These are phyloP conservation scores for Schoenoplectus tabernaemontani DNA, from an alignment of 202 grass and related monocot species.

Conservation along the genomic window DNA sequence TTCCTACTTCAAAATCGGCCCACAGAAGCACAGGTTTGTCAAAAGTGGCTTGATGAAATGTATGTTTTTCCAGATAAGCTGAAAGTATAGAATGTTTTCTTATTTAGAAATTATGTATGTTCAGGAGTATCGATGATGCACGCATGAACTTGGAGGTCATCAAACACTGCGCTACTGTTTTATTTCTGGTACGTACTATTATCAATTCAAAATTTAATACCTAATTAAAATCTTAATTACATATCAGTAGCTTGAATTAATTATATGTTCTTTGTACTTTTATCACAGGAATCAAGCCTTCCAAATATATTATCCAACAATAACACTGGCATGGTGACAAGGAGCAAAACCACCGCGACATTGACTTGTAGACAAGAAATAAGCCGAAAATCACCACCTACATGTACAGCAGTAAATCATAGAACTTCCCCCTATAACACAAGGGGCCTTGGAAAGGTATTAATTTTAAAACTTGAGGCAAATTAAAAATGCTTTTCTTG, in stretches of 20 bases:
- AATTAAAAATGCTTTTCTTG: too few species aligned
- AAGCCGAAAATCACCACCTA: conserved; percentile 18
- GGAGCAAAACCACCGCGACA: conserved; percentile 29
- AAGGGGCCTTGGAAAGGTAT: conserved; percentile 7
- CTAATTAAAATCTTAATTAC: not conserved
- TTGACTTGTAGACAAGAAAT: conserved; percentile 20
- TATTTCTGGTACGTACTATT: conserved; percentile 59
- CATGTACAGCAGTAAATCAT: conserved; percentile 3
- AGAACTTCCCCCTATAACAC: conserved; percentile 17
- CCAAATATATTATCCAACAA: conserved; percentile 25
- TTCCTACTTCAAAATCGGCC: conserved; percentile 65
- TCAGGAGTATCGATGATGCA: conserved; percentile 61
- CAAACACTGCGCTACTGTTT: conserved; percentile 85
- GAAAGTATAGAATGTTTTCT: not conserved
- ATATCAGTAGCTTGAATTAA: not conserved
- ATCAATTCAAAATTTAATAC: not conserved
- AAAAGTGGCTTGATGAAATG: not conserved
- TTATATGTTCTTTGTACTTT: not conserved
- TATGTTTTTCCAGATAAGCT: not conserved
- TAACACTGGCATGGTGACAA: conserved; percentile 24
- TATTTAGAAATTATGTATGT: not conserved
- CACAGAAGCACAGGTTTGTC: conserved; percentile 52
- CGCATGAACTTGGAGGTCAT: conserved; percentile 91
- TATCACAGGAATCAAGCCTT: conserved; percentile 52
- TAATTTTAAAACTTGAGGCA: not conserved